Evolutionary conservation across 2,329 filamentous ascomycete species (phyloP).

Genomic region (Phyllosticta capitalensis): DNA sequence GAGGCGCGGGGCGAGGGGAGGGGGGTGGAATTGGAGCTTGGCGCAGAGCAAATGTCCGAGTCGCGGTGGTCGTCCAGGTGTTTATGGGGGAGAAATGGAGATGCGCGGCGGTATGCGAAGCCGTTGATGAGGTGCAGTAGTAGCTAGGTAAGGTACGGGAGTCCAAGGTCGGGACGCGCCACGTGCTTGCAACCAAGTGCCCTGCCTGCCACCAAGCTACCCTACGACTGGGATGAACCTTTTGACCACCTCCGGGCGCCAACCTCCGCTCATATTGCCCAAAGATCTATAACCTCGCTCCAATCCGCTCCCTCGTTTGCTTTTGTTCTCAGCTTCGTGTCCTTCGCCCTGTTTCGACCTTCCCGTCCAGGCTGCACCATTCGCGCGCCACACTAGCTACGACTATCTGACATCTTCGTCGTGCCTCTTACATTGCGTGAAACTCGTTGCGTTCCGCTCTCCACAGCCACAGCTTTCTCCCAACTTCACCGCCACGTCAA

Average conservation of each 20-base stretch:
- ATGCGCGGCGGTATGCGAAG: background rate
- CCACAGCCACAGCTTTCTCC: background rate
- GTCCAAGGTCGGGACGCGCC: background rate
- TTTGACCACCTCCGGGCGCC: background rate
- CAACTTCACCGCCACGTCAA: background rate
- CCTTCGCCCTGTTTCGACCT: background rate
- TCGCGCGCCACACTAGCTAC: background rate
- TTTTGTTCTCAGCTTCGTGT: background rate
- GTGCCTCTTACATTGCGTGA: background rate
- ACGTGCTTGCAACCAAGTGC: background rate
- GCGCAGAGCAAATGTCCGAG: background rate
- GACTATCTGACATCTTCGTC: background rate
- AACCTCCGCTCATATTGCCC: background rate
- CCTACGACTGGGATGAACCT: background rate
- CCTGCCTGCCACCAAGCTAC: background rate
- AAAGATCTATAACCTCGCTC: background rate
- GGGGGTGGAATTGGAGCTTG: background rate
- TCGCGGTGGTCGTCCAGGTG: background rate
- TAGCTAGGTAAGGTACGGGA: background rate
- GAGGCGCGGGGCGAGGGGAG: background rate
- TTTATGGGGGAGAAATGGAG: background rate
- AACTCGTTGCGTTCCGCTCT: background rate
- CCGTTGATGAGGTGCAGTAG: background rate
- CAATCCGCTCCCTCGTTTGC: background rate
- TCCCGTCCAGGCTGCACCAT: background rate